Conservation (phyloP, 495 filamentous ascomycete genomes). For the Hapsidospora chrysogenum region DNA sequence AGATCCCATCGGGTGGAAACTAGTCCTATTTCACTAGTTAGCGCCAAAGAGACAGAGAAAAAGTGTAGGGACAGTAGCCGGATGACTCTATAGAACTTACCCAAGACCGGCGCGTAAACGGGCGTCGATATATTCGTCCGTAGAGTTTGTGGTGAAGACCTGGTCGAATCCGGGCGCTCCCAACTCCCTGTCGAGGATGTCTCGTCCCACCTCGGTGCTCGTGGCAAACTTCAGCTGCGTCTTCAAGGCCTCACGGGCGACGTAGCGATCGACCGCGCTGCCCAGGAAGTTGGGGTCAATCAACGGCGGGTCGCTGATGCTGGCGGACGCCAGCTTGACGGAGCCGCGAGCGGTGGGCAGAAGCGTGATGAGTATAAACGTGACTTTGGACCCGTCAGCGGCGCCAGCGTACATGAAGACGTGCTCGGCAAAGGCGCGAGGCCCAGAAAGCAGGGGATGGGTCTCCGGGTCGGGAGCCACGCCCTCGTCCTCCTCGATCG, state of each 20-base stretch:
- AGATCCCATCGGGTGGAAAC: slow-evolving; percentile 14
- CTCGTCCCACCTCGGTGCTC: slow-evolving; percentile 13
- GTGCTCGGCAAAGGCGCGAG: slow-evolving; percentile 5
- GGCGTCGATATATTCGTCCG: slow-evolving; percentile 16
- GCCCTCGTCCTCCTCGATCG: slow-evolving; percentile 13
- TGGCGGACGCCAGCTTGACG: slow-evolving; percentile 18
- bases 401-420: slow-evolving; percentile 9
- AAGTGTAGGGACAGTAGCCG: too few species aligned
- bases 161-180: slow-evolving; percentile 6
- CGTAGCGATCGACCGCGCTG: slow-evolving; percentile 6
- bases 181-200: slow-evolving; percentile 7
- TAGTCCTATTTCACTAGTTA: slow-evolving; percentile 2
- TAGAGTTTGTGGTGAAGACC: slow-evolving; percentile 8
- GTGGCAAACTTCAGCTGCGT: slow-evolving; percentile 2
- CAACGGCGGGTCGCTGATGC: slow-evolving; percentile 21
- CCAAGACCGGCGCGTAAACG: slow-evolving; percentile 6
- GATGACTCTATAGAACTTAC: too few species aligned
- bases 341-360: slow-evolving; percentile 22
- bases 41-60: neutral
- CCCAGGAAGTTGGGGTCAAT: slow-evolving; percentile 20
- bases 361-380: slow-evolving; percentile 5
- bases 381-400: slow-evolving; percentile 8
- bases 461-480: slow-evolving; percentile 3
- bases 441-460: slow-evolving; percentile 4
- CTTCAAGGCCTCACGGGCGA: slow-evolving; percentile 5